A percentile compares a stretch with the other conserved stretches of the same genome.
phyloP scores from a whole-genome alignment of 169 alveolate genomes.

The Plasmodium coatneyi region DNA sequence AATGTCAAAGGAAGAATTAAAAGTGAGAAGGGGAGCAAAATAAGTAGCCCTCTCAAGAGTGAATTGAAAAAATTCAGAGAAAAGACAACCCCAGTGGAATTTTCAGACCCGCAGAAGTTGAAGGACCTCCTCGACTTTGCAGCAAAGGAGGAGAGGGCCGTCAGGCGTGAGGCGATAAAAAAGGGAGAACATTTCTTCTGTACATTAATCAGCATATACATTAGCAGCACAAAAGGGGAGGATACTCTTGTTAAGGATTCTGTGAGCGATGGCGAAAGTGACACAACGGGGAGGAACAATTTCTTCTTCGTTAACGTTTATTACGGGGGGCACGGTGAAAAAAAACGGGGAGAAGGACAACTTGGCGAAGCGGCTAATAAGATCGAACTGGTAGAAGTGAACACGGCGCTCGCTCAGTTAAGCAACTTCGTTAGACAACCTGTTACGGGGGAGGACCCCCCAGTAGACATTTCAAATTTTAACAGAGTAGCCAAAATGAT shows the following conservation, averaged over 20 bases:
- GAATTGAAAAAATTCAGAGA: conserved; percentile 43
- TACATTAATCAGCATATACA: conserved; percentile 27
- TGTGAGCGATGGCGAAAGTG: neutral
- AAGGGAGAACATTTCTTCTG: conserved; percentile 1
- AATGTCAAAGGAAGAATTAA: neutral
- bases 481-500: conserved; percentile 21
- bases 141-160: conserved; percentile 7
- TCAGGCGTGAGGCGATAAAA: conserved; percentile 3
- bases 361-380: neutral
- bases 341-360: neutral
- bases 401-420: neutral
- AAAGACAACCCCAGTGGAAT: conserved; percentile 27
- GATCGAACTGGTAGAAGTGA: neutral
- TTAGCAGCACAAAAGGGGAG: neutral
- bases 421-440: conserved; percentile 9
- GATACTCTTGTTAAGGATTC: neutral
- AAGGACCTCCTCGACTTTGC: conserved; percentile 38
- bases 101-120: conserved; percentile 37
- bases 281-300: neutral
- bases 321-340: neutral
- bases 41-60: neutral
- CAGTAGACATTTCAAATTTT: conserved; percentile 18
- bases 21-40: neutral
- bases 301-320: conserved; percentile 46
- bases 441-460: neutral